Percentiles rank a stretch among this genome's conserved stretches.
Conservation (phyloP, 176 grass and related monocot species). For the Rhynchospora breviuscula region DNA sequence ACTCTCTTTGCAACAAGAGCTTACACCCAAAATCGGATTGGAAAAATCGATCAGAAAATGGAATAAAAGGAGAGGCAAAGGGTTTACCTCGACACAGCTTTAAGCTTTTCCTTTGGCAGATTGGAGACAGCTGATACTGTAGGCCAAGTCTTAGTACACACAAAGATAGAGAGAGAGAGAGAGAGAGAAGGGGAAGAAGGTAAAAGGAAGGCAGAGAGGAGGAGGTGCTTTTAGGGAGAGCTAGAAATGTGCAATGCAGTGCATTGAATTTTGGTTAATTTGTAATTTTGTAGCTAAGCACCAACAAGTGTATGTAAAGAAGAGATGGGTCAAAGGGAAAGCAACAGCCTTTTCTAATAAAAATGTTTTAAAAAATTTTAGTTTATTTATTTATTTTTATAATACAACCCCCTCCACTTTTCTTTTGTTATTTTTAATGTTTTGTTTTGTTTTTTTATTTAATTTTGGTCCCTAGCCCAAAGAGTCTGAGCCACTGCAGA, state of each 20-base stretch:
- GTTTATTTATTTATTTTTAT: neutral
- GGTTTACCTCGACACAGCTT: constrained; percentile 13
- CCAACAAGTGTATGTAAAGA: constrained; percentile 36
- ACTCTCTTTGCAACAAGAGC: neutral
- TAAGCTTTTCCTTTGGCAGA: constrained; percentile 1
- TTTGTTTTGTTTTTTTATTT: neutral
- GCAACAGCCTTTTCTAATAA: constrained; percentile 14
- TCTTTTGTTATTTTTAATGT: neutral
- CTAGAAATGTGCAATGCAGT: neutral
- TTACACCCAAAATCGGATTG: neutral
- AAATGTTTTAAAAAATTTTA: neutral
- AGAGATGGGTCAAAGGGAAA: constrained; percentile 58
- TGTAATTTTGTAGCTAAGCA: neutral
- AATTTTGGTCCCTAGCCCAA: constrained; percentile 1
- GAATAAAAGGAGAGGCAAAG: neutral
- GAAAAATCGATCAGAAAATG: constrained; percentile 23
- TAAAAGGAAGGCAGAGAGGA: neutral
- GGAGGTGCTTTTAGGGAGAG: constrained; percentile 24
- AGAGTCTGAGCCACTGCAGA: constrained; percentile 26
- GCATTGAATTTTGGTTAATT: neutral
- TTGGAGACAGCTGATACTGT: constrained; percentile 10
- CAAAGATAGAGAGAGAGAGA: neutral
- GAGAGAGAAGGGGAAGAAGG: neutral
- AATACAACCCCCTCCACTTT: neutral
- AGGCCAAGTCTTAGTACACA: constrained; percentile 10